A percentile compares a stretch with the other conserved stretches of the same genome.
phyloP scores from a whole-genome alignment of 345 rosid species.

The Diplotaxis tenuifolia region DNA sequence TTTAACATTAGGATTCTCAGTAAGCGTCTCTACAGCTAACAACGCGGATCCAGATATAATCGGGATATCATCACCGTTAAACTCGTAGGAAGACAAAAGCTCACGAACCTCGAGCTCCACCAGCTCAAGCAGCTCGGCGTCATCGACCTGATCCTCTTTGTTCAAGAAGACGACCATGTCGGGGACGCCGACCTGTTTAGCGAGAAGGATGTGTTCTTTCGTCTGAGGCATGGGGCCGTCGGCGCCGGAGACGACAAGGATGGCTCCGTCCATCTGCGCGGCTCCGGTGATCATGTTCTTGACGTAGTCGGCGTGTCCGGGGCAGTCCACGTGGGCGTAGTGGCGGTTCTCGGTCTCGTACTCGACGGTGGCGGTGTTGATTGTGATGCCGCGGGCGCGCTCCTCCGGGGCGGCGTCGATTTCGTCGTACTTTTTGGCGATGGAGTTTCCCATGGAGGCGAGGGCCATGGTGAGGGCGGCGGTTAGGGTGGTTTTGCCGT shows the following conservation, averaged over 20 bases:
- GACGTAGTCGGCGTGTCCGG: slow-evolving; percentile 90
- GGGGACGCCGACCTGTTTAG: slow-evolving; percentile 90
- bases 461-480: slow-evolving; percentile 93
- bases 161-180: slow-evolving; percentile 85
- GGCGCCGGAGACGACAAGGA: slow-evolving; percentile 77
- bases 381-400: slow-evolving; percentile 88
- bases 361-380: slow-evolving; percentile 91
- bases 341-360: slow-evolving; percentile 88
- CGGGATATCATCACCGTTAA: slow-evolving; percentile 83
- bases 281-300: slow-evolving; percentile 92
- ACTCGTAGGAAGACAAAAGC: slow-evolving; percentile 72
- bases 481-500: slow-evolving; percentile 96
- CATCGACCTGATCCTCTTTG: slow-evolving; percentile 92
- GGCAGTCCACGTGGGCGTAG: slow-evolving; percentile 91
- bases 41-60: slow-evolving; percentile 84
- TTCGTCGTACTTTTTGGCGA: slow-evolving; percentile 84
- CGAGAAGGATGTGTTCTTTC: slow-evolving; percentile 79
- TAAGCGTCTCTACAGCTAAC: slow-evolving; percentile 73
- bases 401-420: slow-evolving; percentile 98
- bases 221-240: slow-evolving; percentile 98
- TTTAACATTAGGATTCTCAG: slow-evolving; percentile 61
- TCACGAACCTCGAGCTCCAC: slow-evolving; percentile 96
- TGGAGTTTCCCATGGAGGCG: slow-evolving; percentile 62
- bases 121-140: slow-evolving; percentile 77
- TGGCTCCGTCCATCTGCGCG: slow-evolving; percentile 94